Evolutionary conservation across 202 grass and related monocot genomes (phyloP).

Genomic region (Schoenoplectus triqueter): DNA sequence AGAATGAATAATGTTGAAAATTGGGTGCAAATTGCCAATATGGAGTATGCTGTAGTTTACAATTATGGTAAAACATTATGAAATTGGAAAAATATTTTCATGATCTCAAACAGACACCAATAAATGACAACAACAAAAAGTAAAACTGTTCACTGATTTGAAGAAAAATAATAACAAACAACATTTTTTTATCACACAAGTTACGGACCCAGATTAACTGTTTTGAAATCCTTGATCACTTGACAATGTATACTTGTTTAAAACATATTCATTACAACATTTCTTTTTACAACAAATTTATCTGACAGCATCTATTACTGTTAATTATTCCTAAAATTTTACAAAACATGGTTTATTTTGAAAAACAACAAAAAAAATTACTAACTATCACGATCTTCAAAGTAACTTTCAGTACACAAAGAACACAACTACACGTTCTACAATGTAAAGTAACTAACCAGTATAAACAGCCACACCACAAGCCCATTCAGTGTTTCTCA

Average conservation of each 20-base stretch:
- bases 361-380: neutral
- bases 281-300: neutral
- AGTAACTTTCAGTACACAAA: neutral
- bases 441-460: constrained; percentile 46
- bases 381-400: neutral
- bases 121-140: neutral
- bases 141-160: neutral
- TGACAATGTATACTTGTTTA: neutral
- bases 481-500: constrained; percentile 99
- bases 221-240: neutral
- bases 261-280: neutral
- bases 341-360: neutral
- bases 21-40: neutral
- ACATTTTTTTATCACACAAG: neutral
- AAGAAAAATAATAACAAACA: neutral
- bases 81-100: neutral
- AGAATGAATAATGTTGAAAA: neutral
- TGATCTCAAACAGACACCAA: neutral
- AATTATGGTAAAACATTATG: neutral
- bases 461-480: constrained; percentile 98
- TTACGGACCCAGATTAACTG: neutral
- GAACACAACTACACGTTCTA: neutral
- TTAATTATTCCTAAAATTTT: neutral
- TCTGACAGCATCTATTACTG: neutral
- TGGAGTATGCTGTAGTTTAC: neutral